These are phyloP conservation scores for Mortierella claussenii DNA, from an alignment of 192 early-diverging fungal genomes.

Conservation along the genomic window DNA sequence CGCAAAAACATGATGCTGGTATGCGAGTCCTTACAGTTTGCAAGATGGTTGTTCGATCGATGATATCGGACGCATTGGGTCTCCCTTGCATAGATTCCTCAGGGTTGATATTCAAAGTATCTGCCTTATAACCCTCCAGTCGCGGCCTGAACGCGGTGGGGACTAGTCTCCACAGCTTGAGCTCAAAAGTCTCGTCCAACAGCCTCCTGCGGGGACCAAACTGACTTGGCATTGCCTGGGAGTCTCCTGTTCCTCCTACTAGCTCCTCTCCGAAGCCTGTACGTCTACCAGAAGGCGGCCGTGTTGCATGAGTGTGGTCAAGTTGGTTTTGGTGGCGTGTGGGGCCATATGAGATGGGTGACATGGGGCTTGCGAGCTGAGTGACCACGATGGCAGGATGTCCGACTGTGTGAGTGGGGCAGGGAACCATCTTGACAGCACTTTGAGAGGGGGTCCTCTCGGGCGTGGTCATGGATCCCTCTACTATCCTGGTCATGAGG, in stretches of 20 bases:
- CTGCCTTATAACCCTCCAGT: background rate
- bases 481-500: slow-evolving; percentile 3
- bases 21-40: background rate
- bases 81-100: background rate
- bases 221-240: background rate
- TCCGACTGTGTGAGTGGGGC: slow-evolving; percentile 16
- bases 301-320: background rate
- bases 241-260: background rate
- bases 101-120: background rate
- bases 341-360: slow-evolving; percentile 5
- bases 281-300: too few species aligned
- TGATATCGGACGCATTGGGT: slow-evolving; percentile 4
- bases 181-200: slow-evolving; percentile 6
- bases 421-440: background rate
- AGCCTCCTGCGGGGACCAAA: background rate
- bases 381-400: slow-evolving; percentile 24
- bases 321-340: slow-evolving; percentile 15
- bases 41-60: background rate
- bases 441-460: background rate
- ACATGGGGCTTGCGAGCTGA: background rate
- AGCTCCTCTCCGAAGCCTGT: too few species aligned
- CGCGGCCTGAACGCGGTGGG: background rate
- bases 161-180: slow-evolving; percentile 16
- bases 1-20: too few species aligned
- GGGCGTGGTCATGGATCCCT: background rate